Evolutionary conservation across 164 flowering plant species (phyloP), one percentile per base, ranked within the genome.

Genomic region (Liquidambar formosana): DNA sequence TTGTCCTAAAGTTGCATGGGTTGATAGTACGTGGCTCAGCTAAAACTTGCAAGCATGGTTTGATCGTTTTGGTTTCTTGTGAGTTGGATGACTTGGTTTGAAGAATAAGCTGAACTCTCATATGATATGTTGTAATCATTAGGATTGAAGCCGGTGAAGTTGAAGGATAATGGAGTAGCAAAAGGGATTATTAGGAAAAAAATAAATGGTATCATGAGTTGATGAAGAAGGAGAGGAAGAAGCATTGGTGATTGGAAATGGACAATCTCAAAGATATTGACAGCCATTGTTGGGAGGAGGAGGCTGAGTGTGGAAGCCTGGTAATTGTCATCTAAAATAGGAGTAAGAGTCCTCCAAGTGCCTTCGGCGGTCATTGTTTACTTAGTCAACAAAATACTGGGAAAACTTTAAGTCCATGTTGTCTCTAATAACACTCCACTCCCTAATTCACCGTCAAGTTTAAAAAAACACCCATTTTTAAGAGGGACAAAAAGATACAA

Each of bases 1-100:
- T 63, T 46, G 72, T 85, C 83, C 80, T 83, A 83, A 0, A 87
- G 84, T 4, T 47, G 83, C 38, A 87, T 26, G 0, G 78, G 77
- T 1, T 76, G 11, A 1, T 10, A 23, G 64, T 76, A 87, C 0
- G 70, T 65, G 16, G 78, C 80, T 14, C 81, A 70, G 1, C 89
- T 89, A 0, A 65, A 58, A 54, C 79, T 81, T 13, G 27, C 0
- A 8, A 33, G 38, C 0, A 71, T 23, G 14, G 59, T 0, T 13
- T 14, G 68, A 18, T 70, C 69, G 1, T 3, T 23, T 48, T 64
- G 73, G 51, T 76, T 77, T 25, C 10, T 66, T 10, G 82, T 79
- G 53, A 82, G 76, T 45, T 77, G 75, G 47, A 81, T 28, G 60
- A 38, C 12, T 23, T 33, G 13, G 28, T 11, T 19, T 8, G 68